These are phyloP conservation scores for Solanum okadae DNA, from an alignment of 257 asterid genomes.

Conservation along the genomic window DNA sequence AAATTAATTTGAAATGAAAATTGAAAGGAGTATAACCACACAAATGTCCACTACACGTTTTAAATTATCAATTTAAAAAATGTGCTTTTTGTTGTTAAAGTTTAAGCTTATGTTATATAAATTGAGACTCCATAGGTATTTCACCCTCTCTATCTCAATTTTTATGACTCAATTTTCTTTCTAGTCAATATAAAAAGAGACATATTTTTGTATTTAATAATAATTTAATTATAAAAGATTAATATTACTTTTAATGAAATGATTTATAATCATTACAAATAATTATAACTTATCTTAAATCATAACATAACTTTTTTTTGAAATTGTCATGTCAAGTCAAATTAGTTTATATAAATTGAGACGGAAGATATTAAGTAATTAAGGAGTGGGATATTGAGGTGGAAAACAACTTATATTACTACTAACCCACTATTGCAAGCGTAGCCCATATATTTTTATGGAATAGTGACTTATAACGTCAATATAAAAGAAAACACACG, in stretches of 20 bases:
- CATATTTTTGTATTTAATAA: too few relatives aligned
- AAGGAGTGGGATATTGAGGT: background rate
- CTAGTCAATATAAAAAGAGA: too few relatives aligned
- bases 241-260: too few relatives aligned
- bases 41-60: background rate
- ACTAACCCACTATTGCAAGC: background rate
- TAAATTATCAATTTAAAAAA: too few relatives aligned
- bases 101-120: background rate
- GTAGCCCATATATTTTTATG: background rate
- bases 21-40: background rate
- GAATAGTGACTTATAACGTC: background rate
- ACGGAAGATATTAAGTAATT: background rate
- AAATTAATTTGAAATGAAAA: too few relatives aligned
- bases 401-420: background rate
- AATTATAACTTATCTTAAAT: too few relatives aligned
- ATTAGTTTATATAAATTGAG: too few relatives aligned
- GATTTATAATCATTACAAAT: background rate
- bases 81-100: too few relatives aligned
- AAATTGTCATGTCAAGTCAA: background rate
- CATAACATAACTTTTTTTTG: too few relatives aligned
- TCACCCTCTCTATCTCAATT: too few relatives aligned
- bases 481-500: background rate
- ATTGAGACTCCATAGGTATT: background rate
- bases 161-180: too few relatives aligned
- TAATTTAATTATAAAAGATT: too few relatives aligned